A percentile compares a stretch with the other conserved stretches of the same genome.
These are phyloP conservation scores for Lotus japonicus DNA, from an alignment of 306 rosid species.

Conservation along the genomic window DNA sequence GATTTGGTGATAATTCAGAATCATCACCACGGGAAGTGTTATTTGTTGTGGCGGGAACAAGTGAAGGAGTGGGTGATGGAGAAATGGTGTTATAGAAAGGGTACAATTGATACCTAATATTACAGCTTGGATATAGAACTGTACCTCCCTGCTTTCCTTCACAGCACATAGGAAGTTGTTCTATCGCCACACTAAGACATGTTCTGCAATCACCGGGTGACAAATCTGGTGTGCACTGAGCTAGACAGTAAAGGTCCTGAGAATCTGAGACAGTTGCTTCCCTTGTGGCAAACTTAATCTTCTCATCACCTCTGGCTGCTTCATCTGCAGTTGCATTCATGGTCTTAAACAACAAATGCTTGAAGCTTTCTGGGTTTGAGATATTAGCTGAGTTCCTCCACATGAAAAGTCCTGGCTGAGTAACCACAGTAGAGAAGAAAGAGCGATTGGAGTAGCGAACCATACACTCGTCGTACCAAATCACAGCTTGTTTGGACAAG, in stretches of 20 bases:
- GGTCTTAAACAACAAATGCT: neutral
- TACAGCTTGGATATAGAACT: neutral
- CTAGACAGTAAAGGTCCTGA: neutral
- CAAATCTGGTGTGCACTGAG: neutral
- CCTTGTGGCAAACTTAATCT: neutral
- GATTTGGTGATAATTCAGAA: neutral
- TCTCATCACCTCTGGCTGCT: neutral
- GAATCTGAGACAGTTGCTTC: neutral
- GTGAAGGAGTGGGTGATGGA: too few species aligned
- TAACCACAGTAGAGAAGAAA: neutral
- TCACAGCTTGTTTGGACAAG: neutral
- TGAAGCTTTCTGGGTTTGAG: neutral
- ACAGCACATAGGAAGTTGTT: neutral
- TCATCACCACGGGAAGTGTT: too few species aligned
- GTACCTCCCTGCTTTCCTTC: neutral
- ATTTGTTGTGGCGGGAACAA: too few species aligned
- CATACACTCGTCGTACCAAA: constrained; percentile 10
- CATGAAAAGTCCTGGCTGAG: neutral
- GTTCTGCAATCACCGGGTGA: neutral
- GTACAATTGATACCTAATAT: neutral
- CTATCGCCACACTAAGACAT: neutral
- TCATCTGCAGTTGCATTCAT: neutral
- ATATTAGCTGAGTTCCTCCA: neutral
- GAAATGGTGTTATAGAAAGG: neutral
- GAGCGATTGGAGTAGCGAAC: neutral